Percentiles rank a stretch among this genome's conserved stretches.
phyloP scores from a whole-genome alignment of 352 stramenopile species.

The Phytophthora pini region DNA sequence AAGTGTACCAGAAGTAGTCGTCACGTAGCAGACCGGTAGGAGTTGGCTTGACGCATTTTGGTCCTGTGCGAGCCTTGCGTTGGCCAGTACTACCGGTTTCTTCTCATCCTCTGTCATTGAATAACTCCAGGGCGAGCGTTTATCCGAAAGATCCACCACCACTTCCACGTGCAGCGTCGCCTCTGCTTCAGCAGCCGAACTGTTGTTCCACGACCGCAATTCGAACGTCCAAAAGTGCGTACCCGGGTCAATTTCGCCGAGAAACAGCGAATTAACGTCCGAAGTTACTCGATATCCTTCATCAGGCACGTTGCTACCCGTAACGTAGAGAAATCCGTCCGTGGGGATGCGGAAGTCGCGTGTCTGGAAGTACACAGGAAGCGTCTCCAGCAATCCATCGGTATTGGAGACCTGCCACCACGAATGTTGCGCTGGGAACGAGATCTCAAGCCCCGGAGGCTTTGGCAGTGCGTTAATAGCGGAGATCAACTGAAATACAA shows the following conservation, averaged over 20 bases:
- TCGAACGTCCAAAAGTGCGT: slow-evolving; percentile 58
- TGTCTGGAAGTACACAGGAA: slow-evolving; percentile 40
- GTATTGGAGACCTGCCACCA: slow-evolving; percentile 31
- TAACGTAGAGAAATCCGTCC: slow-evolving; percentile 51
- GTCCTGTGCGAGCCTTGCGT: slow-evolving; percentile 13
- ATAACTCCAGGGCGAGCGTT: slow-evolving; percentile 29
- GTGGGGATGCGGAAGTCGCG: slow-evolving; percentile 39
- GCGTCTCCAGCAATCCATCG: slow-evolving; percentile 13
- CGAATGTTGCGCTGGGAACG: slow-evolving; percentile 49
- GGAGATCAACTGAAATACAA: neutral
- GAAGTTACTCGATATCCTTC: slow-evolving; percentile 22
- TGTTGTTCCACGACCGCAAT: slow-evolving; percentile 30
- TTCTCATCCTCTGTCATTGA: slow-evolving; percentile 14
- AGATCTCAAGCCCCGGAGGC: slow-evolving; percentile 20
- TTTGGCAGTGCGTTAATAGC: neutral
- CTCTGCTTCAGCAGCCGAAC: neutral
- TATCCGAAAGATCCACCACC: slow-evolving; percentile 37
- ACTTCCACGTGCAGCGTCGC: slow-evolving; percentile 56
- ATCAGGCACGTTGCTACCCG: slow-evolving; percentile 35
- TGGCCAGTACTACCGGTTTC: slow-evolving; percentile 35
- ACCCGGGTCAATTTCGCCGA: slow-evolving; percentile 43
- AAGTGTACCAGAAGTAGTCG: slow-evolving; percentile 34
- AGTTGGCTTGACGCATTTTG: neutral
- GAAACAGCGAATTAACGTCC: slow-evolving; percentile 17
- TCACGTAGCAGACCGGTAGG: slow-evolving; percentile 51